Conservation (phyloP, 768 basidiomycete genomes). For the Epithele typhae region DNA sequence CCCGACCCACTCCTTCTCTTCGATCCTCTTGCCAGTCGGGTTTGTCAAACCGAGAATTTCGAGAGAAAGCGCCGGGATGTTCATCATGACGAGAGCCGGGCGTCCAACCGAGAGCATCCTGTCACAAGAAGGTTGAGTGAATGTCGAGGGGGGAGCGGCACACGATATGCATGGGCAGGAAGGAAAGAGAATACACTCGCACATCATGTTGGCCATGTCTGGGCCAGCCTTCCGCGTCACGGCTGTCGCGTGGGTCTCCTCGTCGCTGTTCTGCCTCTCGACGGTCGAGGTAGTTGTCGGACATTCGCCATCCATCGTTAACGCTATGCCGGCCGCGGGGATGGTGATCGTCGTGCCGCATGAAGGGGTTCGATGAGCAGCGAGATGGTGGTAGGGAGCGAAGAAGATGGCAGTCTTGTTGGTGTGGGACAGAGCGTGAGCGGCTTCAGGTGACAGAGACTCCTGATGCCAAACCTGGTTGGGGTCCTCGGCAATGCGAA, state of each 20-base stretch:
- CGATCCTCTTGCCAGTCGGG: constrained; percentile 42
- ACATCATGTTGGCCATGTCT: constrained; percentile 11
- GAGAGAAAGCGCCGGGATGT: constrained; percentile 9
- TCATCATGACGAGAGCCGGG: constrained; percentile 10
- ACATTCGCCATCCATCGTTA: constrained; percentile 45
- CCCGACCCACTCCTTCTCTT: constrained; percentile 31
- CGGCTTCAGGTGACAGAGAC: constrained; percentile 10
- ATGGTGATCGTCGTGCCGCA: constrained; percentile 47
- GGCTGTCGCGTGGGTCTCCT: constrained; percentile 8
- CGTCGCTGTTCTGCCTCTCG: constrained; percentile 10
- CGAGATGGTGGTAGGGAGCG: constrained; percentile 39
- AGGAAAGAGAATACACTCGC: constrained; percentile 1
- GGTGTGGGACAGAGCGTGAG: constrained; percentile 3
- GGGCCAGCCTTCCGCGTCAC: constrained; percentile 11
- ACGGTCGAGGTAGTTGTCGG: constrained; percentile 25
- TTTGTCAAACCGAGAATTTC: constrained; percentile 25
- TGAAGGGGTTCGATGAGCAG: constrained; percentile 30
- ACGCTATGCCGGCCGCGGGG: constrained; percentile 47
- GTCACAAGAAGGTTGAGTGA: constrained; percentile 6
- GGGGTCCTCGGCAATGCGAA: constrained; percentile 9
- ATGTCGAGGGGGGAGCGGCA: too few species aligned
- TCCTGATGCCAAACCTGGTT: constrained; percentile 15
- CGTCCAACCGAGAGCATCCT: constrained; percentile 10
- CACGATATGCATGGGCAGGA: background rate
- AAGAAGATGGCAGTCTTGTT: constrained; percentile 27